Base-by-base conservation (phyloP, 345 rosid genomes). In the Bretschneidera sinensis region DNA sequence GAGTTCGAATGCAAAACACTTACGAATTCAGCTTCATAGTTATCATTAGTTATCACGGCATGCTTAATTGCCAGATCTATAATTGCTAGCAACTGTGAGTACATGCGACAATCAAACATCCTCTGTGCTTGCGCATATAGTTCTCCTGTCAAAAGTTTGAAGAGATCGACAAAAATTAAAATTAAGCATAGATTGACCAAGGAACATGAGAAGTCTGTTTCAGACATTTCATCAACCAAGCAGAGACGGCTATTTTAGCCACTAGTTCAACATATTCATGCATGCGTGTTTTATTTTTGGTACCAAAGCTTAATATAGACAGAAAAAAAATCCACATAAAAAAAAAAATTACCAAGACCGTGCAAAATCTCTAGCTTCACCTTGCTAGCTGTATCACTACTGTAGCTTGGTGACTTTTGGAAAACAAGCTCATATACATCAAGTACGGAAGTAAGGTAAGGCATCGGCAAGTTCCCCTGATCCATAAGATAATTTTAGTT, bases 311-410 rank as follows among this genome's bases (percentile, higher is more conserved):
- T 11, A 39, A 39, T 39, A 14, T 14, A n/a, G n/a, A n/a, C n/a
- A 24, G 49, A 60, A 60, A 50, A 17, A 21, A 21, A 56, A 50
- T 23, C 6, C 60, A 45, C 21, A 22, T 60, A 64, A 57, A n/a
- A n/a, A n/a, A 67, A 50, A 23, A 55, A 69, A 79, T 81, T 92
- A 89, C 99, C 97, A 62, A 94, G 85, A 68, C 89, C 85, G 49
- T 81, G 88, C 76, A 94, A 74, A 70, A 90, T 81, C 79, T 94
- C 99, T 76, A 87, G 97, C 83, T 83, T 92, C 78, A 85, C 85
- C 83, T 88, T 94, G 75, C 65, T 62, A 57, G 81, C 77, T 59
- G 89, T 77, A 77, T 66, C 82, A 43, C 68, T 75, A 43, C 76
- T 77, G 74, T 82, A 73, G 76, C 71, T 81, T 54, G 87, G 74